Conservation (phyloP, 2,329 filamentous ascomycete genomes). For the Pyrenophora graminea region DNA sequence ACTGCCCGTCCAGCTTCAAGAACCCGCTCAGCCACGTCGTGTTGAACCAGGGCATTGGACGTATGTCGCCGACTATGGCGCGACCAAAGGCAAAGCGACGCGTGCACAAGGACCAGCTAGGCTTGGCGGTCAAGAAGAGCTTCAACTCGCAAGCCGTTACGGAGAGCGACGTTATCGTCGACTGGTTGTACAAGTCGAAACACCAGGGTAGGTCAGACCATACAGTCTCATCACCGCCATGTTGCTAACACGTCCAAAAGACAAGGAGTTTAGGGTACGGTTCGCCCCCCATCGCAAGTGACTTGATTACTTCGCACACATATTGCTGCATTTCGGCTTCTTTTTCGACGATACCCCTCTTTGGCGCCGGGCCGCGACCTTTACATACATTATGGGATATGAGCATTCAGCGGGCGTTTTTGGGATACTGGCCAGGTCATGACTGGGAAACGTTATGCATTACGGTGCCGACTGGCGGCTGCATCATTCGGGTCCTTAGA, state of each 20-base stretch:
- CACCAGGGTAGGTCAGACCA: conserved; percentile 55
- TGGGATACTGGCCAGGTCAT: conserved; percentile 15
- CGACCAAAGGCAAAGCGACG: conserved; percentile 66
- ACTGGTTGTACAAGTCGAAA: conserved; percentile 73
- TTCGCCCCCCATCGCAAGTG: conserved; percentile 48
- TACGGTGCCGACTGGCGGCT: not conserved
- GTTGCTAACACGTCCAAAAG: conserved; percentile 32
- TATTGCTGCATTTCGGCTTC: conserved; percentile 33
- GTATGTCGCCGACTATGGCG: conserved; percentile 76
- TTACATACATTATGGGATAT: conserved; percentile 25
- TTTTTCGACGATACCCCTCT: conserved; percentile 43
- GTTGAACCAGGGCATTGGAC: conserved; percentile 65
- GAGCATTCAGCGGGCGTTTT: conserved; percentile 42
- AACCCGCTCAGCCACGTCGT: conserved; percentile 54
- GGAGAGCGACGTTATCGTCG: conserved; percentile 82
- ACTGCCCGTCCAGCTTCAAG: conserved; percentile 71
- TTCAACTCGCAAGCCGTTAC: conserved; percentile 80
- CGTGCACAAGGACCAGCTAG: conserved; percentile 73
- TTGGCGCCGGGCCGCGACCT: conserved; percentile 27
- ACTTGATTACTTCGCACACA: conserved; percentile 18
- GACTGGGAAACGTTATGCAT: conserved; percentile 5
- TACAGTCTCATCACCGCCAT: not conserved
- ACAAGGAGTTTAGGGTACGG: conserved; percentile 54
- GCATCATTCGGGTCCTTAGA: not conserved
- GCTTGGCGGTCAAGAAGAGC: conserved; percentile 74